Evolutionary conservation across 306 rosid genomes (phyloP).

Genomic region (Cicer judaicum): DNA sequence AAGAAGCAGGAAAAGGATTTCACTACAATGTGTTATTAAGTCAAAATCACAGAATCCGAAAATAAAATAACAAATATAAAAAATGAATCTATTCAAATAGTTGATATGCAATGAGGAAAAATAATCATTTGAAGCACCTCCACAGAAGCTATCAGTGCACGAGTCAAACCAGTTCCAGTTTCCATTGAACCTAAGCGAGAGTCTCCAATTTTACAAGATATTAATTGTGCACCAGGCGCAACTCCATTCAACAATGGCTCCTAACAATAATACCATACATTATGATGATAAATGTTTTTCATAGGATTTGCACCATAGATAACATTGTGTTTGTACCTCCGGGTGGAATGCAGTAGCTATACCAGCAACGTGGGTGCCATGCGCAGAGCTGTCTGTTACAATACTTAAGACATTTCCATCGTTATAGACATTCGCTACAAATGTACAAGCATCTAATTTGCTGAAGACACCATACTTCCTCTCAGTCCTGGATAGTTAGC

Average conservation of each 20-base stretch:
- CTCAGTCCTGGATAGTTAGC: conserved; percentile 72
- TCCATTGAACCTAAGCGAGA: conserved; percentile 96
- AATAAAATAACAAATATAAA: conserved; percentile 31
- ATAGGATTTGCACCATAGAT: conserved; percentile 30
- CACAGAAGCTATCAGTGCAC: conserved; percentile 92
- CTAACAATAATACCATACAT: conserved; percentile 53
- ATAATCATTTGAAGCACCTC: conserved; percentile 67
- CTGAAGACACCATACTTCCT: conserved; percentile 83
- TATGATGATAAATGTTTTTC: conserved; percentile 34
- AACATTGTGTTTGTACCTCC: conserved; percentile 61
- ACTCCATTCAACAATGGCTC: conserved; percentile 95
- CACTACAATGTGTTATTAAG: conserved; percentile 37
- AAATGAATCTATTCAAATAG: conserved; percentile 31
- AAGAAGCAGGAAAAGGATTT: conserved; percentile 37
- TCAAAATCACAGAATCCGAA: conserved; percentile 39
- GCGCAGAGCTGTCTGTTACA: conserved; percentile 94
- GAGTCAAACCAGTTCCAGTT: conserved; percentile 96
- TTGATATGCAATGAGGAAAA: conserved; percentile 33
- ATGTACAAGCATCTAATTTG: conserved; percentile 92
- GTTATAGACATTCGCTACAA: conserved; percentile 81
- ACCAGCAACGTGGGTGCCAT: conserved; percentile 97
- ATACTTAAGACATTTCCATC: conserved; percentile 86
- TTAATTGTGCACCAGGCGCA: conserved; percentile 97
- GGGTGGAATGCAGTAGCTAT: conserved; percentile 92
- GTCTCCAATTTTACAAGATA: conserved; percentile 99